Evolutionary conservation across 2,329 filamentous ascomycete genomes (phyloP), one percentile per base, ranked within the genome.

Genomic region (Shiraia bambusicola): DNA sequence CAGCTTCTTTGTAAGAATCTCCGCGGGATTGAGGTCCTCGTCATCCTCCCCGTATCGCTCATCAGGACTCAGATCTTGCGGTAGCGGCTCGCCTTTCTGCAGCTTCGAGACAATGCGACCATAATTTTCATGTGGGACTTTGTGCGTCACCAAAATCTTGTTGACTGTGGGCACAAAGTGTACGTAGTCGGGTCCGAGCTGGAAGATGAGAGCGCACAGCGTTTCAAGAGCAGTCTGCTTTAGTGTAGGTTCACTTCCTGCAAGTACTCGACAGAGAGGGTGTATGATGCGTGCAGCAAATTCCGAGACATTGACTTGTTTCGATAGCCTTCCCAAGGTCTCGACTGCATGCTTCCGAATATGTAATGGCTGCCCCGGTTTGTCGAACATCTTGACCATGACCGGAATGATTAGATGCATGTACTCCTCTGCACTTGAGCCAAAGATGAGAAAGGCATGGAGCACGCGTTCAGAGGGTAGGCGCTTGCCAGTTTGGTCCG

Each of bases 401-500:
- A 95, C 89, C 0, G 93, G 93, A 37, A 98, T 88, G 54, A 99
- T 97, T 37, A 98, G 77, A 66, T 98, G 93, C 93, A 98, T 98
- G 67, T 98, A 98, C 66, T 98, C 93, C 66, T 98, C 93, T 9
- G 87, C 88, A 61, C 91, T 97, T 0, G 91, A 86, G 1, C 94
- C 94, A 65, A 98, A 98, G 1, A 98, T 88, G 19, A 98, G 74
- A 68, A 99, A 95, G 0, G 92, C 91, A 64, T 97, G 93, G 16
- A 99, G 76, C 3, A 98, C 91, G 56, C 86, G 86, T 65, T 96
- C 90, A 0, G 91, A 95, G 2, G 90, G 86, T 11, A 82, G 78
- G n/a, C 89, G 80, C 59, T 88, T 86, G 1, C 79, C 73, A 1
- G 86, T 86, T 7, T 75, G 77, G 63, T 98, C 93, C 50, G 90